These are phyloP conservation scores for Saururus chinensis DNA, from an alignment of 164 flowering plant genomes.

Conservation along the genomic window DNA sequence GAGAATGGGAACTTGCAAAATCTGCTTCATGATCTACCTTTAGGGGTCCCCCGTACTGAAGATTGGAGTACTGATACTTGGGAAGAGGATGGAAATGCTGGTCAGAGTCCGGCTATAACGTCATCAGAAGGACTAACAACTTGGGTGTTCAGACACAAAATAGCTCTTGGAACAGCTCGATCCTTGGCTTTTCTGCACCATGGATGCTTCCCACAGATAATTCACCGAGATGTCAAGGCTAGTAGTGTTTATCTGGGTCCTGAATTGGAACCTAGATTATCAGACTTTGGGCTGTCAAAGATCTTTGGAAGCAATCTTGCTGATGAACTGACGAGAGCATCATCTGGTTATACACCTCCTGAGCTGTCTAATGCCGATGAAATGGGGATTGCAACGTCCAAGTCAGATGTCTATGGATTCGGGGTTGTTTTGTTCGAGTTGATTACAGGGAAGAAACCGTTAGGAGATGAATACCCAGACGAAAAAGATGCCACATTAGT, in stretches of 20 bases:
- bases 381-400: constrained; percentile 30
- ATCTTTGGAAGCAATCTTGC: constrained; percentile 48
- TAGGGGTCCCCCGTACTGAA: constrained; percentile 43
- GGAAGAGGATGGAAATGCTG: constrained; percentile 52
- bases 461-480: constrained; percentile 58
- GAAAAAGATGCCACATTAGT: constrained; percentile 46
- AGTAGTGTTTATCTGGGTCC: constrained; percentile 71
- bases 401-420: constrained; percentile 73
- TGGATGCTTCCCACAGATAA: constrained; percentile 73
- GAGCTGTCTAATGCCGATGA: constrained; percentile 32
- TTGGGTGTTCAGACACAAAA: constrained; percentile 71
- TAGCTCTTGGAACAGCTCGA: constrained; percentile 77
- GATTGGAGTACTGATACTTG: constrained; percentile 85
- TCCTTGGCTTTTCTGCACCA: constrained; percentile 89
- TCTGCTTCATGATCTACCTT: constrained; percentile 69
- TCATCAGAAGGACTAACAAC: constrained; percentile 40
- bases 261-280: constrained; percentile 64
- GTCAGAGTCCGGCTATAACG: constrained; percentile 27
- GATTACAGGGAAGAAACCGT: constrained; percentile 68
- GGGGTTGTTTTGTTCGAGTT: constrained; percentile 78
- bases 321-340: constrained; percentile 33
- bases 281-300: constrained; percentile 74
- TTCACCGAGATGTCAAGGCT: constrained; percentile 69
- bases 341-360: constrained; percentile 60
- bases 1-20: constrained; percentile 81